Evolutionary conservation across 2,329 filamentous ascomycete genomes (phyloP), one percentile per base, ranked within the genome.

Genomic region (Sporothrix pallida): DNA sequence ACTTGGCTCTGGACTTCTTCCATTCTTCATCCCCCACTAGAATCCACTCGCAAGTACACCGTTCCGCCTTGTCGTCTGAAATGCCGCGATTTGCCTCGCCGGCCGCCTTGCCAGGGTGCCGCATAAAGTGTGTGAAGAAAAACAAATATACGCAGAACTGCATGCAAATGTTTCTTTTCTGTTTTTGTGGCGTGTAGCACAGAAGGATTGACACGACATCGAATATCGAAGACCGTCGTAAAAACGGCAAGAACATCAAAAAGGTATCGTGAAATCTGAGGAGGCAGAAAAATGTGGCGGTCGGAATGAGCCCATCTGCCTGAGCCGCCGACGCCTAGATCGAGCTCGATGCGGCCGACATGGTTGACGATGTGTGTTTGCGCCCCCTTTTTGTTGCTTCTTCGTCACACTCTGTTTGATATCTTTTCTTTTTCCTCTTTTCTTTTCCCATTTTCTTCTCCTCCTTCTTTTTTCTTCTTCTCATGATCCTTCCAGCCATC

Each of bases 81-180:
- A 37, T 37, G 31, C 31, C 31, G 31, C 31, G 31, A 37, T 37
- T 37, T 23, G 67, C 67, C 67, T 70, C 46, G 67, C 31, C n/a
- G 48, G 67, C 50, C 26, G 67, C 67, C 67, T 70, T 70, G 67
- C 67, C 67, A 42, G 8, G 67, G 20, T 12, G 20, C 44, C 52
- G 60, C 17, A 44, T n/a, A 63, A 9, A 5, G 20, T 26, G 15
- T 54, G 52, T 20, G 52, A 20, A 3, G 15, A 17, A 20, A 37
- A 37, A 37, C 31, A 37, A 37, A 37, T 37, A 37, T 37, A 37
- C 5, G 31, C 31, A 37, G 2, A 37, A 7, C 31, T 37, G 31
- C 31, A 37, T 37, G 31, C 31, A 37, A 37, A 37, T 52, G 50
- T 52, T 52, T 52, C 10, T 52, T 52, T 52, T 5, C 17, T 15